phyloP scores from a whole-genome alignment of 768 basidiomycete species.

The Mycena rosella region DNA sequence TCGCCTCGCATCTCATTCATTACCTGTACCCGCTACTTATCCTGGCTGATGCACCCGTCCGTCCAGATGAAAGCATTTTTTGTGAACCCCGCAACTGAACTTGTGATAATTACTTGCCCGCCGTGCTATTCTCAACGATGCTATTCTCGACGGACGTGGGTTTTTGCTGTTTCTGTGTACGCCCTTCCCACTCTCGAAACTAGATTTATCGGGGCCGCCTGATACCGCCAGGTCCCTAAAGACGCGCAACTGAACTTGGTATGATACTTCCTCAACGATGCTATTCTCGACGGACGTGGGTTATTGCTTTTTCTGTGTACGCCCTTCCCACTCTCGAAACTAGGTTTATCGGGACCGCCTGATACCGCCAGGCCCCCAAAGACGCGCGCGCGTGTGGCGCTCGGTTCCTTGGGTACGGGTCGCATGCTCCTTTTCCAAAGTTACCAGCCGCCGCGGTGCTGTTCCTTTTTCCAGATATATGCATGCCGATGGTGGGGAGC shows the following conservation, averaged over 20 bases:
- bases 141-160: not conserved
- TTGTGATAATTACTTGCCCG: too few relatives aligned
- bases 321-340: not conserved
- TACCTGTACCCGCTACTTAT: slow-evolving; percentile 12
- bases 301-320: not conserved
- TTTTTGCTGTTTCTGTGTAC: not conserved
- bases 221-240: too few relatives aligned
- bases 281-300: slow-evolving; percentile 5
- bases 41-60: not conserved
- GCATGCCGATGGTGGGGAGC: too few relatives aligned
- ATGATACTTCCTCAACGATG: not conserved
- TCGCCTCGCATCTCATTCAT: slow-evolving; percentile 7
- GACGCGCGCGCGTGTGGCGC: not conserved
- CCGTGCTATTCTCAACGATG: not conserved
- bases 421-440: not conserved
- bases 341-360: too few relatives aligned
- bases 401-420: slow-evolving; percentile 10
- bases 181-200: not conserved
- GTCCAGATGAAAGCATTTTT: slow-evolving; percentile 8
- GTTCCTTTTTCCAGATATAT: too few relatives aligned
- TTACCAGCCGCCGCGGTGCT: too few relatives aligned
- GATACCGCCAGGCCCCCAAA: too few relatives aligned
- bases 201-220: too few relatives aligned
- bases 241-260: not conserved
- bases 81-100: not conserved